Conservation (phyloP, 257 asterid species). For the Handroanthus guayacan region DNA sequence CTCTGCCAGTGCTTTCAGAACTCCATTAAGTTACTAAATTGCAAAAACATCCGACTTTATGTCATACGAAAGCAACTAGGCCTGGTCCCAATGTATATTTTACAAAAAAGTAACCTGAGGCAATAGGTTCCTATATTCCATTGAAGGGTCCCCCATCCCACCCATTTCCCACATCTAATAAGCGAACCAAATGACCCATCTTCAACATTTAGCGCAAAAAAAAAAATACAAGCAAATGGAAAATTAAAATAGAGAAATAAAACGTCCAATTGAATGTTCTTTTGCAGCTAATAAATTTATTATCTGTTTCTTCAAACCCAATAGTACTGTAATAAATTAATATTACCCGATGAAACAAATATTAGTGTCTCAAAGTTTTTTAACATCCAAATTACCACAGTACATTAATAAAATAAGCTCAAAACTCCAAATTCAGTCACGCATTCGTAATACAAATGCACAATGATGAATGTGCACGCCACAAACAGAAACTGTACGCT, state of each 20-base stretch:
- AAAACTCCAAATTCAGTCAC: conserved; percentile 25
- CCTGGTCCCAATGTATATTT: conserved; percentile 3
- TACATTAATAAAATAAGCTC: neutral
- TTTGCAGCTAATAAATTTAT: neutral
- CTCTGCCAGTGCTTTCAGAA: neutral
- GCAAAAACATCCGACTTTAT: neutral
- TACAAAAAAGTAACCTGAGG: neutral
- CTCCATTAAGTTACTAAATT: conserved; percentile 11
- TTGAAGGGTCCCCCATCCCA: conserved; percentile 7
- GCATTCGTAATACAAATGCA: neutral
- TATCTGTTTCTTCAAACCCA: neutral
- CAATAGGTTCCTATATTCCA: neutral
- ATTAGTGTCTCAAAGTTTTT: neutral
- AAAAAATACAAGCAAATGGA: neutral
- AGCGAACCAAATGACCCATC: conserved; percentile 11
- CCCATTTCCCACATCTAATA: conserved; percentile 9
- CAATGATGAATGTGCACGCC: conserved; percentile 22
- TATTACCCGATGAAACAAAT: neutral
- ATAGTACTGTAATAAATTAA: neutral
- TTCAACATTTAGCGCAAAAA: conserved; percentile 10
- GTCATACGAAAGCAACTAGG: neutral
- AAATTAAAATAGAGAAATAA: neutral
- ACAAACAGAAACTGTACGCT: neutral
- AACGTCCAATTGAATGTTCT: neutral
- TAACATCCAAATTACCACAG: conserved; percentile 13